Base-by-base conservation (phyloP, 208 protist genomes). In the Endotrypanum monterogeii region DNA sequence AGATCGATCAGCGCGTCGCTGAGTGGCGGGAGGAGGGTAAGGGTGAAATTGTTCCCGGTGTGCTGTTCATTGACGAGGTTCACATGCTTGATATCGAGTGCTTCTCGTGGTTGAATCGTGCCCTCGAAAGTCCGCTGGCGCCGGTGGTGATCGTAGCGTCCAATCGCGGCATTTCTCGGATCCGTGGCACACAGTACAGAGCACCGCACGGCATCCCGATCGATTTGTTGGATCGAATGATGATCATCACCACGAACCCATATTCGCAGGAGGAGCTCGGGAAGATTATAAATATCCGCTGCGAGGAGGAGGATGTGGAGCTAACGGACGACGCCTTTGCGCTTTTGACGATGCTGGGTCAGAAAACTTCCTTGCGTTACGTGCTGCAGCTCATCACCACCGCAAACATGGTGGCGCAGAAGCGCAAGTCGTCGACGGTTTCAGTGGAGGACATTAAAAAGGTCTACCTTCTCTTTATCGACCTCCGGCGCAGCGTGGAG, bases 21-120 rank as follows among this genome's bases (percentile, higher is more conserved):
- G 98, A 99, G 84, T 99, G 99, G 99, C 92, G 97, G n/a, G 99
- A 99, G 79, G 98, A 99, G 83, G 99, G 99, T 56, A 99, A 99
- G 76, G 99, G 99, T 28, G 98, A 99, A 67, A 98, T 99, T 68
- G 92, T 99, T 5, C 99, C 99, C 8, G 99, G 99, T 51, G 99
- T 99, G 30, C 88, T 98, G 73, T 97, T 98, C 75, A 97, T 98
- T 77, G 95, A 98, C 87, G 95, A 98, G 82, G 98, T 99, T 20
- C 99, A 99, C 90, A 99, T 99, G 99, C 93, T 99, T 9, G 99
- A 99, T 80, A 99, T 99, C 62, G 99, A 99, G 83, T 99, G 99
- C 89, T 99, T 99, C 86, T 99, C 98, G 25, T 99, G 99, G 93
- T 89, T 99, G 35, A 99, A 99, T 87, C 91, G 99, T 65, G 99